Conservation (phyloP, 1,139 yeast genomes). For the Casaregolazyma lundiana region DNA sequence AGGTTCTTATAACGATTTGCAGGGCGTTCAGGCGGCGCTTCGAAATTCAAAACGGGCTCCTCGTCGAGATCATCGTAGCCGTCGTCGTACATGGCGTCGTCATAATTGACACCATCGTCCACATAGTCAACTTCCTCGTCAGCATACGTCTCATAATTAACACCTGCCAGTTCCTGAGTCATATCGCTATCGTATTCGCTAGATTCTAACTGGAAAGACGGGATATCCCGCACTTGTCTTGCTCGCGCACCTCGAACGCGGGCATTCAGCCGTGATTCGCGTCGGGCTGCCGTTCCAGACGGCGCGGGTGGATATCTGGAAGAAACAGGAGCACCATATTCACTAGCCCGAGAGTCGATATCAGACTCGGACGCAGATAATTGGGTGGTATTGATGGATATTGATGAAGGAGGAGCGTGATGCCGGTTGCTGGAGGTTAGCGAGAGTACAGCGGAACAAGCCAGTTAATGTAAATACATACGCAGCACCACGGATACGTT, state of each 20-base stretch:
- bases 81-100: background rate
- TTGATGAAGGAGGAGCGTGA: background rate
- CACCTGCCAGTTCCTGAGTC: background rate
- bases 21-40: background rate
- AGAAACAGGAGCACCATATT: background rate
- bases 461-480: conserved; percentile 12
- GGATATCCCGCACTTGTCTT: conserved; percentile 1
- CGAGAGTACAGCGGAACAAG: background rate
- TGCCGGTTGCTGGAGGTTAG: background rate
- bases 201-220: conserved; percentile 2
- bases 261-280: conserved; percentile 2
- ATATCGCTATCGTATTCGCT: conserved; percentile 1
- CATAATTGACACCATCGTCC: conserved; percentile 3
- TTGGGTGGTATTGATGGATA: conserved; percentile 1
- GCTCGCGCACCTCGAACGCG: conserved; percentile 6
- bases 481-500: conserved; percentile 27
- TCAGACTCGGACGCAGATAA: background rate
- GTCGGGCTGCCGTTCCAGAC: background rate
- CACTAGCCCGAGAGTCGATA: background rate
- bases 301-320: background rate
- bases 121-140: conserved; percentile 1
- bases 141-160: background rate
- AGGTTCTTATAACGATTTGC: background rate
- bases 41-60: background rate
- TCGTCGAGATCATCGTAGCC: conserved; percentile 8